Conservation (phyloP, 116 monocot genomes). For the Zostera marina region DNA sequence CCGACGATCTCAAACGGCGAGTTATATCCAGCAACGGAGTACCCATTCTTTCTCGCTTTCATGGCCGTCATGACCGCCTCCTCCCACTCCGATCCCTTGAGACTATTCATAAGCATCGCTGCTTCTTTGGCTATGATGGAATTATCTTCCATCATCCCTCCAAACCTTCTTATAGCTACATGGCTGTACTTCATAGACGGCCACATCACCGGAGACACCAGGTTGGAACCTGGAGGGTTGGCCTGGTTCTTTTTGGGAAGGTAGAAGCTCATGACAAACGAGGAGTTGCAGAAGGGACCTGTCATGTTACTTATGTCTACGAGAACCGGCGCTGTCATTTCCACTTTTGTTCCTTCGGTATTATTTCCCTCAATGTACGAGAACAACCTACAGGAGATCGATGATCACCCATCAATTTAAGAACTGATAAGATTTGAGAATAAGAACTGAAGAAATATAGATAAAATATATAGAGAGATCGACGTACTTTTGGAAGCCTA, state of each 20-base stretch:
- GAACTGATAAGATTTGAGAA: neutral
- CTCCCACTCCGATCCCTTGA: slow-evolving; percentile 12
- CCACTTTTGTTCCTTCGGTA: slow-evolving; percentile 5
- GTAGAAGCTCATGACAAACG: slow-evolving; percentile 14
- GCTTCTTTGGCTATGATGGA: slow-evolving; percentile 7
- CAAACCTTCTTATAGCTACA: slow-evolving; percentile 8
- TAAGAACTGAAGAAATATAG: neutral
- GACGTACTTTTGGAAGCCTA: slow-evolving; percentile 10
- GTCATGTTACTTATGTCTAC: slow-evolving; percentile 9
- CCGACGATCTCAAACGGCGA: slow-evolving; percentile 11
- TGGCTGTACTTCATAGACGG: neutral
- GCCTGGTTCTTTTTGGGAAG: slow-evolving; percentile 9
- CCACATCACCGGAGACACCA: slow-evolving; percentile 4
- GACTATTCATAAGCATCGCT: neutral
- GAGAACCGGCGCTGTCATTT: slow-evolving; percentile 18
- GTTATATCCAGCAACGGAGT: slow-evolving; percentile 18
- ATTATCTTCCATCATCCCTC: slow-evolving; percentile 11
- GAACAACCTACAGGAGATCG: slow-evolving; percentile 10
- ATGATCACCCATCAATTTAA: neutral
- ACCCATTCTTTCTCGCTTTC: neutral
- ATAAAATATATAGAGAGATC: no score
- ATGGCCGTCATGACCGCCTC: neutral
- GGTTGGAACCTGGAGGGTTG: slow-evolving; percentile 2
- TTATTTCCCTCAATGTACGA: slow-evolving; percentile 16
- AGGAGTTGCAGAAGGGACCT: slow-evolving; percentile 11